A percentile compares a stretch with the other conserved stretches of the same genome.
Conservation (phyloP, 2,329 filamentous ascomycete species). For the Trichoderma sp. region DNA sequence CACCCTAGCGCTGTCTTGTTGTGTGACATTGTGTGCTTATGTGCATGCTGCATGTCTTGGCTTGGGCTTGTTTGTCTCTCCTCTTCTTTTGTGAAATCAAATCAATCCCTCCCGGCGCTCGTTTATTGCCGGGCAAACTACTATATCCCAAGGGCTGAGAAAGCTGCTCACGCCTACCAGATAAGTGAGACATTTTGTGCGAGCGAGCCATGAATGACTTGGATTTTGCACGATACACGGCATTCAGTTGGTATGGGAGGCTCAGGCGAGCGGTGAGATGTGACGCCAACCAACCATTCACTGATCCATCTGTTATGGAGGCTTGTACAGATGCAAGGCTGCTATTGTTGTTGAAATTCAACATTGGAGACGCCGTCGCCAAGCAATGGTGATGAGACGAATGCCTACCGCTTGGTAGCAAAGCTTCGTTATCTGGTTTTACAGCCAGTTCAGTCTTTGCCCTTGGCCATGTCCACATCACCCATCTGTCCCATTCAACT, state of each 20-base stretch:
- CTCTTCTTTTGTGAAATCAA: not conserved
- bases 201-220: not conserved
- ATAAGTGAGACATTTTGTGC: not conserved
- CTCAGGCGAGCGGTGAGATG: not conserved
- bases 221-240: too few species aligned
- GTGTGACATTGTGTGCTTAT: constrained; percentile 14
- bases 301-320: not conserved
- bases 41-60: not conserved
- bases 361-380: not conserved
- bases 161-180: not conserved
- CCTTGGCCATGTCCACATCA: too few species aligned
- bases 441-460: too few species aligned
- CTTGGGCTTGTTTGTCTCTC: not conserved
- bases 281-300: not conserved
- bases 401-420: not conserved
- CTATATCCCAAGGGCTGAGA: not conserved
- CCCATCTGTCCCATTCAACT: too few species aligned
- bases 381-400: not conserved
- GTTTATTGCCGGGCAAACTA: not conserved
- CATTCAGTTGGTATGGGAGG: not conserved
- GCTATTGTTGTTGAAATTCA: not conserved
- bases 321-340: not conserved
- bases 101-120: too few species aligned
- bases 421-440: not conserved
- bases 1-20: constrained; percentile 2